Conservation (phyloP, 164 flowering plant genomes). For the Vitis rupestris region DNA sequence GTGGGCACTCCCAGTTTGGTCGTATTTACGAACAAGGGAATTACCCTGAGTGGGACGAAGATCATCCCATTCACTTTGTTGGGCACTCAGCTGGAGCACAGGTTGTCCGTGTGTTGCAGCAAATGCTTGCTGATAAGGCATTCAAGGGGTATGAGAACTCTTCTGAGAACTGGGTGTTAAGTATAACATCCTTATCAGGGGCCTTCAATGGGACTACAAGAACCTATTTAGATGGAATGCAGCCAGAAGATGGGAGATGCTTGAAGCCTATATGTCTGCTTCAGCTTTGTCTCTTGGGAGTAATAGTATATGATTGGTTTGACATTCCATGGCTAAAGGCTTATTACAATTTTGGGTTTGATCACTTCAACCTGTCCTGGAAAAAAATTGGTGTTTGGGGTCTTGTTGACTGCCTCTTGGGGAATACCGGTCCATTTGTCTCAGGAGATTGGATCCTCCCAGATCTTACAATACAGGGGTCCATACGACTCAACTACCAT, state of each 20-base stretch:
- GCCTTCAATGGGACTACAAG: conserved; percentile 97
- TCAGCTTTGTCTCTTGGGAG: conserved; percentile 80
- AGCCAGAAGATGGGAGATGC: conserved; percentile 79
- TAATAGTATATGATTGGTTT: conserved; percentile 82
- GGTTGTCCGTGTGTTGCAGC: conserved; percentile 91
- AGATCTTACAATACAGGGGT: conserved; percentile 92
- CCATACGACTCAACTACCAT: conserved; percentile 54
- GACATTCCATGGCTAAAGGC: conserved; percentile 78
- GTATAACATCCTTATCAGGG: conserved; percentile 91
- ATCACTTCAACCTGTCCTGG: conserved; percentile 88
- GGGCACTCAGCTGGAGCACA: conserved; percentile 99
- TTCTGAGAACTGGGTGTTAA: conserved; percentile 89
- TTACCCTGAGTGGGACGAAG: conserved; percentile 94
- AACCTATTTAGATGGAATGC: conserved; percentile 94
- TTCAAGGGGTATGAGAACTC: conserved; percentile 78
- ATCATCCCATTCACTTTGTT: conserved; percentile 93
- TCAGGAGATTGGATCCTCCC: conserved; percentile 98
- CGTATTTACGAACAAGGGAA: conserved; percentile 77
- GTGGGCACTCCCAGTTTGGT: conserved; percentile 86
- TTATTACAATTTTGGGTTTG: conserved; percentile 92
- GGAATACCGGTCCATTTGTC: conserved; percentile 91
- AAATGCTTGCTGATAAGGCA: conserved; percentile 98
- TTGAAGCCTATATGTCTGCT: conserved; percentile 75
- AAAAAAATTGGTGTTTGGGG: conserved; percentile 78
- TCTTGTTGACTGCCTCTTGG: conserved; percentile 75